Conservation (phyloP, 1,284 basidiomycete genomes). For the Puccinia hordei region DNA sequence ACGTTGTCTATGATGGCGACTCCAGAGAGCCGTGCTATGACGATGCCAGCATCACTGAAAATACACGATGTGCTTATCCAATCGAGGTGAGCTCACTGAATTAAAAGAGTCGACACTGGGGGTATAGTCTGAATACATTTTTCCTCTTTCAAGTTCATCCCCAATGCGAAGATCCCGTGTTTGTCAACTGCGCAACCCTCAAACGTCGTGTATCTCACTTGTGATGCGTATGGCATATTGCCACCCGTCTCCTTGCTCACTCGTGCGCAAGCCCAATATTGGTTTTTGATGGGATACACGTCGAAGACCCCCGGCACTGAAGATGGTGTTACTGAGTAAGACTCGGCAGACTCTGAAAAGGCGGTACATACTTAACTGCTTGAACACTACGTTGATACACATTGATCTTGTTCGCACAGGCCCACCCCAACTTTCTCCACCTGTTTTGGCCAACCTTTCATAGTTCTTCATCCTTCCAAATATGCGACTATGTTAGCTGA, state of each 20-base stretch:
- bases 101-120: not conserved
- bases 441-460: conserved; percentile 98
- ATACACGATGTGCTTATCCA: conserved; percentile 97
- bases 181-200: conserved; percentile 75
- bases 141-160: conserved; percentile 67
- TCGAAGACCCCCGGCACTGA: conserved; percentile 91
- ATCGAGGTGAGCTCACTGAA: conserved; percentile 66
- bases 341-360: not conserved
- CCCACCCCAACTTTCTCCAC: conserved; percentile 99
- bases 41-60: conserved; percentile 94
- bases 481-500: conserved; percentile 98
- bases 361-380: not conserved
- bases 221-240: conserved; percentile 96
- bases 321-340: conserved; percentile 84
- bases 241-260: conserved; percentile 92
- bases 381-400: not conserved
- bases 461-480: conserved; percentile 77
- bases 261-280: conserved; percentile 90
- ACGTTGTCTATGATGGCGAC: conserved; percentile 94
- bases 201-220: conserved; percentile 68
- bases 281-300: conserved; percentile 60
- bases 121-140: not conserved
- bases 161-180: conserved; percentile 92
- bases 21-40: conserved; percentile 90
- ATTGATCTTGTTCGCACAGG: not conserved